Conservation (phyloP, 805 yeast species). For the Saturnispora silvae region DNA sequence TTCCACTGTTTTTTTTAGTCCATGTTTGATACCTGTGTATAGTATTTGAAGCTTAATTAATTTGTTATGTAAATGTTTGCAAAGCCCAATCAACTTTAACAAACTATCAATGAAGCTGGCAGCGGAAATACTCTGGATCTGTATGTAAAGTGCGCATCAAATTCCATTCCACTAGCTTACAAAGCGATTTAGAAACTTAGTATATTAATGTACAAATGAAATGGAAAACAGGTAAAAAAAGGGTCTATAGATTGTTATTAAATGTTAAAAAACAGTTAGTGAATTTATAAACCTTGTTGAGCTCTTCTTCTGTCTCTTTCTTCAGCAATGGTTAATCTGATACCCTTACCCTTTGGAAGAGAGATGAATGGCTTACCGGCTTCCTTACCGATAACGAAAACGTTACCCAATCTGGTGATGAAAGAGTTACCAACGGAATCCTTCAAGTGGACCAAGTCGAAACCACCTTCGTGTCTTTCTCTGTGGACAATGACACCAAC, state of each 20-base stretch:
- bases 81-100: no score
- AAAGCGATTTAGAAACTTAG: no score
- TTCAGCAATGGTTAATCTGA: conserved; percentile 89
- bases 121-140: background rate
- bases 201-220: conserved; percentile 6
- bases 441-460: conserved; percentile 94
- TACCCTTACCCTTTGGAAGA: conserved; percentile 98
- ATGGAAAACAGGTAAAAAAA: conserved; percentile 4
- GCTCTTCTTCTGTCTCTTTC: conserved; percentile 98
- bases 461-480: conserved; percentile 97
- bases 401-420: conserved; percentile 90
- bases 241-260: background rate
- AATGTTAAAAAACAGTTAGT: background rate
- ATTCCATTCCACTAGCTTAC: no score
- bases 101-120: no score
- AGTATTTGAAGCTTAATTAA: no score
- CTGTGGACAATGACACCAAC: conserved; percentile 93
- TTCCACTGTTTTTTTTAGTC: background rate
- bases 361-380: conserved; percentile 90
- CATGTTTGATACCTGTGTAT: no score
- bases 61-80: no score
- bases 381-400: conserved; percentile 83
- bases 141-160: background rate
- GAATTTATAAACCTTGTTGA: conserved; percentile 46
- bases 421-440: conserved; percentile 90